Percentiles rank a stretch among this genome's conserved stretches.
Conservation (phyloP, 345 rosid species). For the Draba incana region DNA sequence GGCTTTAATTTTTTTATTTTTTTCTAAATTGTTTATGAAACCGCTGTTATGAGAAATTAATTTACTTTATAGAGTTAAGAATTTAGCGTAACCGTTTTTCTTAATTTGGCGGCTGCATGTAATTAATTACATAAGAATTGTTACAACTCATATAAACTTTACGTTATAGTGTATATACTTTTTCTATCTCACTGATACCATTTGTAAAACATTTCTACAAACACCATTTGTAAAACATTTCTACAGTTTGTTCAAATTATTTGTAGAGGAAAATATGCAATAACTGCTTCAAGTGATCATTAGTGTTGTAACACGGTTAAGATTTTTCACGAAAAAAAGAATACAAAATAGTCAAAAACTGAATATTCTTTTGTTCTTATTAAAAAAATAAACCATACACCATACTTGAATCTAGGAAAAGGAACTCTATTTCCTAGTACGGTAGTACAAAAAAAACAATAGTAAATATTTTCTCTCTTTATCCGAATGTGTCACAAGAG, state of each 20-base stretch:
- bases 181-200: too few relatives aligned
- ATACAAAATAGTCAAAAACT: background rate
- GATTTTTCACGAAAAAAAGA: background rate
- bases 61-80: background rate
- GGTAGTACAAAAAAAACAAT: too few relatives aligned
- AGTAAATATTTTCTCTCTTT: too few relatives aligned
- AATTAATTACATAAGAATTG: background rate
- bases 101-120: background rate
- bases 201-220: too few relatives aligned
- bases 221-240: too few relatives aligned
- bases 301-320: too few relatives aligned
- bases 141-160: background rate
- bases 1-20: conserved; percentile 2
- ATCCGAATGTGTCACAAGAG: too few relatives aligned
- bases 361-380: background rate
- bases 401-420: background rate
- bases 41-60: background rate
- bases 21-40: background rate
- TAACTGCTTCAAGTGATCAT: too few relatives aligned
- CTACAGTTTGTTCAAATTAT: too few relatives aligned
- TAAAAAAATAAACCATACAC: background rate
- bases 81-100: background rate
- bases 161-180: background rate
- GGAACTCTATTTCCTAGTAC: background rate
- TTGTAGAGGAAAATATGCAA: too few relatives aligned